These are phyloP conservation scores for Phoenix dactylifera DNA, from an alignment of 176 grass and related monocot genomes.

Conservation along the genomic window DNA sequence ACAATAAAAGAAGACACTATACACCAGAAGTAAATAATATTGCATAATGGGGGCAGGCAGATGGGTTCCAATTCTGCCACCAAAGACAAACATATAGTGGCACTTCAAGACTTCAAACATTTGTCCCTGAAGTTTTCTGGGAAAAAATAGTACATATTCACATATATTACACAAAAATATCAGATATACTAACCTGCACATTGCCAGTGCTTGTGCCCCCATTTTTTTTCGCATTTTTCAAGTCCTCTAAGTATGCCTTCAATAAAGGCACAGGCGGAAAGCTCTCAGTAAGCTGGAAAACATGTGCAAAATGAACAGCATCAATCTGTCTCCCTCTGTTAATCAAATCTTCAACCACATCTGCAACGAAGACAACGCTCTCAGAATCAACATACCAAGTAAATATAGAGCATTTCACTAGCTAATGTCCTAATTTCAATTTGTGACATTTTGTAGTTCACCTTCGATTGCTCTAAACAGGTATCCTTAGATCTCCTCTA, in stretches of 20 bases:
- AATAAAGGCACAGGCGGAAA: slow-evolving; percentile 52
- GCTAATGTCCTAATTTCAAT: background rate
- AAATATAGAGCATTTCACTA: background rate
- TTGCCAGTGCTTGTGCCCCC: slow-evolving; percentile 16
- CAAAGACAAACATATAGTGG: background rate
- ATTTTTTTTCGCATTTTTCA: slow-evolving; percentile 42
- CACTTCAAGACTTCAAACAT: background rate
- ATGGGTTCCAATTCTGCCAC: no score
- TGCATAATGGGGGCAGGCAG: no score
- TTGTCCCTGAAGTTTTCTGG: background rate
- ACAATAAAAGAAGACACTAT: slow-evolving; percentile 1
- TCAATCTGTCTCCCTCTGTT: slow-evolving; percentile 67
- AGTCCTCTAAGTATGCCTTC: slow-evolving; percentile 53
- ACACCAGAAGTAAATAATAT: background rate
- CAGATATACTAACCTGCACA: slow-evolving; percentile 23
- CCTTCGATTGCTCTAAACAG: background rate
- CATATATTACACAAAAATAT: background rate
- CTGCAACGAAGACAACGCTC: slow-evolving; percentile 25
- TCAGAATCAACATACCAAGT: background rate
- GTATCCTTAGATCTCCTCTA: slow-evolving; percentile 3
- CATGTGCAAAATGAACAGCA: slow-evolving; percentile 72
- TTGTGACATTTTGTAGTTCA: background rate
- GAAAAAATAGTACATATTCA: background rate
- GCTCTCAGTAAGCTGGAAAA: slow-evolving; percentile 46
- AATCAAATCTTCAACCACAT: slow-evolving; percentile 52